A percentile compares a stretch with the other conserved stretches of the same genome.
Conservation (phyloP, 1,284 basidiomycete genomes). For the Phenoliferia sp. region DNA sequence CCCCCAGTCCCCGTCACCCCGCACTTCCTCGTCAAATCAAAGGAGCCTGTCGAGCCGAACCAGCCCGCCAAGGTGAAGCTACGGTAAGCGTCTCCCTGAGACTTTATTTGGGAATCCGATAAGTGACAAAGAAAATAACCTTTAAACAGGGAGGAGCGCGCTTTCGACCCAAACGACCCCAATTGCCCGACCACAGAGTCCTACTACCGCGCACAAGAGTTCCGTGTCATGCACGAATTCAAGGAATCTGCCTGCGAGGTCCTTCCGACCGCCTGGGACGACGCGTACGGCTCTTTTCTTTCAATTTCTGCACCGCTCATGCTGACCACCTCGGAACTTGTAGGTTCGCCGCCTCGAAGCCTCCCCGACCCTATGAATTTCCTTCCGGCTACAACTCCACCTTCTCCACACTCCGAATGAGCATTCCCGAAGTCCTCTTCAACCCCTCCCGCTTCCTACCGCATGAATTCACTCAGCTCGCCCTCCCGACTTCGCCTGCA, state of each 20-base stretch:
- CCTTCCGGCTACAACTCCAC: conserved; percentile 85
- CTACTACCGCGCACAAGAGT: conserved; percentile 53
- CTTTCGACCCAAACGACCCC: conserved; percentile 18
- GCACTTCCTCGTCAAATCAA: conserved; percentile 81
- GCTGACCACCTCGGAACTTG: conserved; percentile 45
- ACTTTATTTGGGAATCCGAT: not conserved
- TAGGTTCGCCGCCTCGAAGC: conserved; percentile 53
- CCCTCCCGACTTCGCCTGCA: conserved; percentile 51
- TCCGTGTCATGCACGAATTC: conserved; percentile 85
- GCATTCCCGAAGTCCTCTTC: conserved; percentile 86
- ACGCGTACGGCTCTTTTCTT: conserved; percentile 60
- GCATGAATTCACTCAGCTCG: conserved; percentile 42
- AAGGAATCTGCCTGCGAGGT: conserved; percentile 82
- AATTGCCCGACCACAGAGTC: conserved; percentile 17
- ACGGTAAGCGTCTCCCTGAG: conserved; percentile 5
- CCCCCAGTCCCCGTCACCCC: conserved; percentile 51
- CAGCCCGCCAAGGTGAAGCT: conserved; percentile 42
- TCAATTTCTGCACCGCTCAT: not conserved
- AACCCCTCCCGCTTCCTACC: conserved; percentile 65
- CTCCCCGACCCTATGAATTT: conserved; percentile 75
- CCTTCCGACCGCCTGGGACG: conserved; percentile 80
- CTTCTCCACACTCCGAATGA: conserved; percentile 77
- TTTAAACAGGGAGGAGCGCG: conserved; percentile 59
- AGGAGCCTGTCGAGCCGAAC: conserved; percentile 60
- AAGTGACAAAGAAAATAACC: not conserved